Conservation (phyloP, 495 filamentous ascomycete genomes). For the Penicillium crystallinum region DNA sequence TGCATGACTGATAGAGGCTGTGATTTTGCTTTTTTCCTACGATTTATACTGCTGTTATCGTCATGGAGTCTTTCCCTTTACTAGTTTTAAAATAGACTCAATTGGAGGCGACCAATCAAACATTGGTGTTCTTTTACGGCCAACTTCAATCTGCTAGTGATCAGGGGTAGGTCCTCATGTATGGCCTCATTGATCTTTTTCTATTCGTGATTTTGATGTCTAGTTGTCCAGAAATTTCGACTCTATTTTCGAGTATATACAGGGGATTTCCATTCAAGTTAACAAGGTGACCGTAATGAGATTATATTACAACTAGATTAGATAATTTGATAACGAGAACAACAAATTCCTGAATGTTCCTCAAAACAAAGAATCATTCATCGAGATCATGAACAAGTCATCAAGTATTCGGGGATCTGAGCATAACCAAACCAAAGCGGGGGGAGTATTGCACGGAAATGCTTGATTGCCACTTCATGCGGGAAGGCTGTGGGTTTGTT, state of each 20-base stretch:
- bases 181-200: neutral
- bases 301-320: constrained; percentile 30
- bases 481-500: neutral
- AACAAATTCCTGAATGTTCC: constrained; percentile 7
- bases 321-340: constrained; percentile 5
- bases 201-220: too few species aligned
- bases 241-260: too few species aligned
- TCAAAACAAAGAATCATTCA: constrained; percentile 7
- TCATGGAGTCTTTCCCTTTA: constrained; percentile 20
- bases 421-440: neutral
- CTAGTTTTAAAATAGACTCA: constrained; percentile 17
- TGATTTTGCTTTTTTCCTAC: constrained; percentile 16
- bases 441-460: neutral
- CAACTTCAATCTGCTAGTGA: neutral
- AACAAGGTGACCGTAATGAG: neutral
- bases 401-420: neutral
- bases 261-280: too few species aligned
- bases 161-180: neutral
- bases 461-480: neutral
- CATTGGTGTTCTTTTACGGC: constrained; percentile 8
- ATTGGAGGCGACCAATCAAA: constrained; percentile 18
- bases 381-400: constrained; percentile 15
- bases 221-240: too few species aligned
- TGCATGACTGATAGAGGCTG: constrained; percentile 32
- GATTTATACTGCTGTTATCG: constrained; percentile 15